Base-by-base conservation (phyloP, 2,329 filamentous ascomycete species). In the Didymella sp. region DNA sequence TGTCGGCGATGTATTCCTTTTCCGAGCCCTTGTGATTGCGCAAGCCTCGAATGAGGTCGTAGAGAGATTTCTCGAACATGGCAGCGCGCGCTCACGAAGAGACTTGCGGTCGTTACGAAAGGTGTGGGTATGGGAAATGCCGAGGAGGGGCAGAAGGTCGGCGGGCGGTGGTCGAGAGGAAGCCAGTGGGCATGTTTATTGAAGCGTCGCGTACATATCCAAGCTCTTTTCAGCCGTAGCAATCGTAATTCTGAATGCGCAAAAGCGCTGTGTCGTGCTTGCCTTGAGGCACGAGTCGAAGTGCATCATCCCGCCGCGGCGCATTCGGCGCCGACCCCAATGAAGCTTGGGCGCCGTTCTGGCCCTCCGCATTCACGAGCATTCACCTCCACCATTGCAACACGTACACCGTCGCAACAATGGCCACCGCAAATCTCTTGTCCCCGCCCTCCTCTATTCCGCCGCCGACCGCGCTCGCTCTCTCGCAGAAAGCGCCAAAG, bases 11-110 rank as follows among this genome's bases (percentile, higher is more conserved):
- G 77, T 98, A 99, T 74, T 96, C 92, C 76, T 89, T 90, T 80
- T 99, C 95, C 73, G 89, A 90, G 69, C 94, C 94, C 78, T 96
- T 97, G 81, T 98, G 93, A 76, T 94, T 95, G 66, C 95, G 89
- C 73, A 99, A 82, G 71, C 95, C 95, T 78, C 93, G 87, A 71
- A 99, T 99, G 82, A 99, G 93, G 86, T 98, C 94, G 79, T 97
- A 96, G 19, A 99, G 86, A 38, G 95, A 97, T 80, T 99, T 99
- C 79, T 99, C 95, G 81, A 99, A 99, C 95, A 93, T 98, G 62
- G 21, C 28, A 17, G 31, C n/a, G 4, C 11, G 31, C 33, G 53
- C 35, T 69, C 37, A 72, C 58, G 43, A 22, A 13, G 21, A 31
- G 27, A 40, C 22, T 40, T 41, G 38, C 13, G 11, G 9, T 27